Percentiles rank a stretch among this genome's conserved stretches.
Evolutionary conservation across 73 alveolate species (phyloP).

Genomic region (Tetrahymena elliotti): DNA sequence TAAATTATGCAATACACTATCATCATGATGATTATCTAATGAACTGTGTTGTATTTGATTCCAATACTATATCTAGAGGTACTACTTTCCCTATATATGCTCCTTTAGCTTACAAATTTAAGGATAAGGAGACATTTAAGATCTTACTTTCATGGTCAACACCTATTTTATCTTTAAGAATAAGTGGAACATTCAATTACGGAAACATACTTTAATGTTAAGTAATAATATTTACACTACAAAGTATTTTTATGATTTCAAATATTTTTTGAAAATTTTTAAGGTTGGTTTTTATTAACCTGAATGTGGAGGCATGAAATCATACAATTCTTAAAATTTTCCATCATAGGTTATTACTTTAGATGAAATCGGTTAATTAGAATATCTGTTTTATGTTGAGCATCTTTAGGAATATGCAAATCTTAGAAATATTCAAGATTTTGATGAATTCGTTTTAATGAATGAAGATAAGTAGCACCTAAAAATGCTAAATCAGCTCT

Average conservation of each 20-base stretch:
- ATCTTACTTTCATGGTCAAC: not conserved
- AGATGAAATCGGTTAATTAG: not conserved
- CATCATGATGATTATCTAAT: not conserved
- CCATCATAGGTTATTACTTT: not conserved
- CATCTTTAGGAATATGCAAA: not conserved
- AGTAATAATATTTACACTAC: not conserved
- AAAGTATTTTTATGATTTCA: not conserved
- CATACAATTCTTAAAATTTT: not conserved
- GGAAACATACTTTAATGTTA: not conserved
- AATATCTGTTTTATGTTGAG: not conserved
- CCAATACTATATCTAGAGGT: not conserved
- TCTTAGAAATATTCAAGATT: not conserved
- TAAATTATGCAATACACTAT: not conserved
- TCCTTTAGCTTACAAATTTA: not conserved
- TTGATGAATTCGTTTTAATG: not conserved
- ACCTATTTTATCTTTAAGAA: not conserved
- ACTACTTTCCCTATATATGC: not conserved
- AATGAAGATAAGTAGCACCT: not conserved
- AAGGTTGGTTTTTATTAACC: not conserved
- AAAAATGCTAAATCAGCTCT: not conserved
- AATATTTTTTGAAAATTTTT: not conserved
- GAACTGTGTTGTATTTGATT: not conserved
- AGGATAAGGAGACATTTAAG: not conserved
- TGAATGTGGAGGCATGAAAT: not conserved
- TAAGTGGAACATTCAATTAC: not conserved